Percentiles rank a stretch among this genome's conserved stretches.
Evolutionary conservation across 2,329 filamentous ascomycete genomes (phyloP).

Genomic region (Drechslerella dactyloides): DNA sequence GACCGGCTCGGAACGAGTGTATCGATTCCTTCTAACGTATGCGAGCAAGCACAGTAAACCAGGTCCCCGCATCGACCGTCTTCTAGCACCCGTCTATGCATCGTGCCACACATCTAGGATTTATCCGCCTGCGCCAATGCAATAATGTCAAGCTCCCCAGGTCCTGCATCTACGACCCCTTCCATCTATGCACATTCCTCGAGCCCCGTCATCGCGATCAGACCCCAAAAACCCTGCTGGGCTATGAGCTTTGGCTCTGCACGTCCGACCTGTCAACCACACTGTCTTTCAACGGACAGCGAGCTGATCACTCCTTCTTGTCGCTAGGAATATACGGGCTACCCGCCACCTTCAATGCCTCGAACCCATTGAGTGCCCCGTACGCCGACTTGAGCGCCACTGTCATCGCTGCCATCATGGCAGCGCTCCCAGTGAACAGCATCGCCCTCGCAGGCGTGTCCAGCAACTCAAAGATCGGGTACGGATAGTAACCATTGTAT

Average conservation of each 20-base stretch:
- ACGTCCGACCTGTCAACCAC: background rate
- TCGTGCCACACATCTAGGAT: too few relatives aligned
- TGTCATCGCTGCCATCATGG: constrained; percentile 75
- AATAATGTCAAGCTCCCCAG: too few relatives aligned
- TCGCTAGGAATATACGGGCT: constrained; percentile 52
- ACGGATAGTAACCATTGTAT: constrained; percentile 68
- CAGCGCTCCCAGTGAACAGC: constrained; percentile 73
- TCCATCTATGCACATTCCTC: too few relatives aligned
- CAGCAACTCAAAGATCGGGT: constrained; percentile 78
- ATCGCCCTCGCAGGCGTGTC: constrained; percentile 69
- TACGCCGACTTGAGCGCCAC: constrained; percentile 73
- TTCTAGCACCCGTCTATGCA: too few relatives aligned
- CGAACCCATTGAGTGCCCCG: constrained; percentile 68
- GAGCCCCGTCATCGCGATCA: too few relatives aligned
- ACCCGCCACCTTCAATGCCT: constrained; percentile 58
- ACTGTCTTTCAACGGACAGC: background rate
- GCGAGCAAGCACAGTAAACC: too few relatives aligned
- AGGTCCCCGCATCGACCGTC: too few relatives aligned
- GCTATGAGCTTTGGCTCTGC: background rate
- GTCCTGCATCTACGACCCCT: too few relatives aligned
- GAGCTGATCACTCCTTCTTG: constrained; percentile 35
- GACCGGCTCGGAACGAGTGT: constrained; percentile 4
- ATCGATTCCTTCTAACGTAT: background rate
- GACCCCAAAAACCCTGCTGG: too few relatives aligned
- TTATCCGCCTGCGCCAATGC: too few relatives aligned